Percentiles rank a stretch among this genome's conserved stretches.
These are phyloP conservation scores for Ammopiptanthus mongolicus DNA, from an alignment of 306 rosid species.

Conservation along the genomic window DNA sequence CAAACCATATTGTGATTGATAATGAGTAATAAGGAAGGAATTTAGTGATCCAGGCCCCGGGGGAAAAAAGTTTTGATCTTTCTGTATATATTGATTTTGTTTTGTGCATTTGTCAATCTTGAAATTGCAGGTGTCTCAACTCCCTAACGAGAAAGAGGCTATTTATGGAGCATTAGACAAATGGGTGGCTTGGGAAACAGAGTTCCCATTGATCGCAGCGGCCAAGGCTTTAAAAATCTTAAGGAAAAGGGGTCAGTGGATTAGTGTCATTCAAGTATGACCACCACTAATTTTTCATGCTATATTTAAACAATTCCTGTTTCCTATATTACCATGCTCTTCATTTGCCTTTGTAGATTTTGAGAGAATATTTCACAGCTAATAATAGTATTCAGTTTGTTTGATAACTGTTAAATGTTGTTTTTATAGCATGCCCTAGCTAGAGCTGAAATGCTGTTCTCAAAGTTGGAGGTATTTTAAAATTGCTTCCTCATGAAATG, in stretches of 20 bases:
- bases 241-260: constrained; percentile 67
- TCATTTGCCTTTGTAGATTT: neutral
- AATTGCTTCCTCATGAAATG: neutral
- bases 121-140: constrained; percentile 52
- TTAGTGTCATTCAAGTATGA: constrained; percentile 71
- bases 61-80: neutral
- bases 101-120: constrained; percentile 9
- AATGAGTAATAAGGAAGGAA: neutral
- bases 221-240: constrained; percentile 76
- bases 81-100: neutral
- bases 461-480: neutral
- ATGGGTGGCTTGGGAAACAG: constrained; percentile 95
- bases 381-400: neutral
- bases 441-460: neutral
- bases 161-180: constrained; percentile 88
- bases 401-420: neutral
- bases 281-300: neutral
- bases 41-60: neutral
- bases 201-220: constrained; percentile 84
- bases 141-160: constrained; percentile 81
- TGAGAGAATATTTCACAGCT: neutral
- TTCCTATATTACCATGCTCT: neutral
- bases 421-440: neutral
- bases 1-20: neutral
- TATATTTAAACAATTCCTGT: neutral